Base-by-base conservation (phyloP, 1,139 yeast species). In the Blastobotrys elegans region DNA sequence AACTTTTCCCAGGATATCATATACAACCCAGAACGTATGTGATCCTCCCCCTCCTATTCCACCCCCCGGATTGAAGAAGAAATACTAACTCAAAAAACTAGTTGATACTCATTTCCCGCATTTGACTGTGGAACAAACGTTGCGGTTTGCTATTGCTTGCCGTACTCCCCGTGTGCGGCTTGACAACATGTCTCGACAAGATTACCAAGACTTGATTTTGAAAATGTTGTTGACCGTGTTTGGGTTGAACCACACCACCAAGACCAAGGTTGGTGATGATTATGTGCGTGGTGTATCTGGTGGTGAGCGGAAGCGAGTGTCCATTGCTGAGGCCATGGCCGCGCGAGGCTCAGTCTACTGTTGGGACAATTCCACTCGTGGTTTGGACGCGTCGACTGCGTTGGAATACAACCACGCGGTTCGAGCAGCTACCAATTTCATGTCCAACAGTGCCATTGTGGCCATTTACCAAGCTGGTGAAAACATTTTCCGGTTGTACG, bases 301-400 rank as follows among this genome's bases (percentile, higher is more conserved):
- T 57, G 84, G 84, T 65, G 82, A 79, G 62, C 67, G 83, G 54
- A 79, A 79, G 65, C 73, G 84, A 63, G 83, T 79, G 21, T 77
- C 82, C 2, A 71, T 79, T 53, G 82, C 80, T 26, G 86, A 80
- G 48, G 83, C 83, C 6, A 67, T 77, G 57, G 79, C 82, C 17
- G 73, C 78, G 63, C 68, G 76, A 45, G 83, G 79, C 20, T 69
- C 77, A 16, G 66, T 82, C 42, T 79, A 79, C 57, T 77, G 82
- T 61, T 82, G 85, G 84, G 89, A 82, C 69, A 82, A 82, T 59
- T 82, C 87, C n/a, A 82, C 88, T n/a, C 73, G 87, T 66, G 88
- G 88, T 61, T 71, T 82, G 52, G 88, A 82, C 68, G 81, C 88
- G 20, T 79, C 86, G 7, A 81, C 88, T 18, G 88, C 88, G 22